A percentile compares a stretch with the other conserved stretches of the same genome.
Evolutionary conservation across 2,329 filamentous ascomycete species (phyloP).

Genomic region (Mollisia scopiformis): DNA sequence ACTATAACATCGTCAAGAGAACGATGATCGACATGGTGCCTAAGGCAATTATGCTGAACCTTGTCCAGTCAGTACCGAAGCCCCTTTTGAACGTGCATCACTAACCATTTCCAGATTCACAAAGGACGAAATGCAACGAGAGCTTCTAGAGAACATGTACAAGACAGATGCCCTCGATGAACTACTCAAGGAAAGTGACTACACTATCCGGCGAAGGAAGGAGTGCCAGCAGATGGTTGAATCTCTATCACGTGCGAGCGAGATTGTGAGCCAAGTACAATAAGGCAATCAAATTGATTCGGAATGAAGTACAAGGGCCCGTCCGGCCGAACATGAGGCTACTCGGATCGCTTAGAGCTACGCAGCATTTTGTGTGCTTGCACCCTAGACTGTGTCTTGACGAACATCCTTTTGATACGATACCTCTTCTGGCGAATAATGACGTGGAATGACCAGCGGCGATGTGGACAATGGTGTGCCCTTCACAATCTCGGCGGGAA

Average conservation of each 20-base stretch:
- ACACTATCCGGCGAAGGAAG: conserved; percentile 91
- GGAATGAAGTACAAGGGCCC: conserved; percentile 20
- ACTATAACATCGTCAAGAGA: conserved; percentile 96
- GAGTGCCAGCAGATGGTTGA: conserved; percentile 99
- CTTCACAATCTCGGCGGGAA: conserved; percentile 14
- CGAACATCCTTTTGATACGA: conserved; percentile 31
- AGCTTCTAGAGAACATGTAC: conserved; percentile 98
- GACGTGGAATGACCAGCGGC: conserved; percentile 22
- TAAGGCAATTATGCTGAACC: conserved; percentile 97
- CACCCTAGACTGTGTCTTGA: conserved; percentile 25
- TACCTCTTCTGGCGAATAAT: conserved; percentile 32
- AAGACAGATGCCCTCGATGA: conserved; percentile 88
- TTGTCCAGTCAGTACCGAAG: conserved; percentile 76
- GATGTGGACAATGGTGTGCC: conserved; percentile 16
- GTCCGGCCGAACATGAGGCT: conserved; percentile 17
- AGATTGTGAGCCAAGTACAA: conserved; percentile 84
- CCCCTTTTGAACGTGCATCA: not conserved
- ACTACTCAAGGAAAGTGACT: conserved; percentile 96
- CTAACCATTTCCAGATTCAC: conserved; percentile 65
- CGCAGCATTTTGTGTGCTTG: conserved; percentile 22
- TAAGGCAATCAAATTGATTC: conserved; percentile 25
- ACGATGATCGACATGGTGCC: conserved; percentile 99
- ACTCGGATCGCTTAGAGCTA: conserved; percentile 22
- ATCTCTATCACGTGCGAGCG: conserved; percentile 83
- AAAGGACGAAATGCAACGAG: conserved; percentile 98